phyloP scores from a whole-genome alignment of 371 early-diverging fungal species.

The Nematocida ausubeli region DNA sequence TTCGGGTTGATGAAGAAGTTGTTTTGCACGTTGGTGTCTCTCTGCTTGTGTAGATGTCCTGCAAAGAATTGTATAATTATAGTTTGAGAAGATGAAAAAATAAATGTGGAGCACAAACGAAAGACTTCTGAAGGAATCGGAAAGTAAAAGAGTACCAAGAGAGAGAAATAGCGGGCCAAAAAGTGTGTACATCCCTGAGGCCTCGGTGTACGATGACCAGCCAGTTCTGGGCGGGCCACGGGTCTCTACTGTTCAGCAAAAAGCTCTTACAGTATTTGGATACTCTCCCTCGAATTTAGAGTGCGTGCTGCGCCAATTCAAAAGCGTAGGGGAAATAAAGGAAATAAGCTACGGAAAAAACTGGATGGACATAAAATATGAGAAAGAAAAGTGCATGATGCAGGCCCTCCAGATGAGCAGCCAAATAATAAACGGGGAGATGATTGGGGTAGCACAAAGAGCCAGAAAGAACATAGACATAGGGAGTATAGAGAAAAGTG shows the following conservation, averaged over 20 bases:
- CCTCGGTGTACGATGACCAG: conserved; percentile 32
- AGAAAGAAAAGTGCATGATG: conserved; percentile 47
- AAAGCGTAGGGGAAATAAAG: conserved; percentile 48
- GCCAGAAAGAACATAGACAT: conserved; percentile 34
- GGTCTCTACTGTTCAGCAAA: not conserved
- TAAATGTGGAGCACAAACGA: conserved; percentile 3
- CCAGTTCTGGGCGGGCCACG: not conserved
- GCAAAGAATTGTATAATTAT: not conserved
- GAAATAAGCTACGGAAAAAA: conserved; percentile 66
- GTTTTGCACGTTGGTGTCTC: conserved; percentile 52
- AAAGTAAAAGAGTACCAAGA: not conserved
- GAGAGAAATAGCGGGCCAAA: not conserved
- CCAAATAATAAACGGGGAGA: conserved; percentile 63
- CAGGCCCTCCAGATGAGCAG: conserved; percentile 51
- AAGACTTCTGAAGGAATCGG: not conserved
- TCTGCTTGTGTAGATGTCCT: not conserved
- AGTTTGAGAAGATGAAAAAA: conserved; percentile 27
- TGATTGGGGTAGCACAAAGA: conserved; percentile 64
- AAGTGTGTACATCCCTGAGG: conserved; percentile 32
- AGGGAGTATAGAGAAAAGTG: conserved; percentile 40
- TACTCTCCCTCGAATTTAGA: conserved; percentile 60
- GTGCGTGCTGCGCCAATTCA: conserved; percentile 56
- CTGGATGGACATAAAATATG: conserved; percentile 63
- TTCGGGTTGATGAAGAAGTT: conserved; percentile 47
- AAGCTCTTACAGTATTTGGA: conserved; percentile 60